These are phyloP conservation scores for Backusella westeae DNA, from an alignment of 192 early-diverging fungal genomes.

Conservation along the genomic window DNA sequence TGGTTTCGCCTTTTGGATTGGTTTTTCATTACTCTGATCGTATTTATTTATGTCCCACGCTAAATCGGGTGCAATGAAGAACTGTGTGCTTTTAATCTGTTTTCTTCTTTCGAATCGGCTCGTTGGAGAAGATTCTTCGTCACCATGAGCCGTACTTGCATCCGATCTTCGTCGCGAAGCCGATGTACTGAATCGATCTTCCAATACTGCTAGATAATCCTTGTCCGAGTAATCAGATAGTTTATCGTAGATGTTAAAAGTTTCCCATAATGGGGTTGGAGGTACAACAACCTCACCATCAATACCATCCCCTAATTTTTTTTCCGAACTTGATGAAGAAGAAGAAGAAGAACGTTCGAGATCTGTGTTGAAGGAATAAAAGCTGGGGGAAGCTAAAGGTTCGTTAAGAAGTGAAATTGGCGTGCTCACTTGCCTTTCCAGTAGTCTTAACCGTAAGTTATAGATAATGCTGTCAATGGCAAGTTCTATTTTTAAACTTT, in stretches of 20 bases:
- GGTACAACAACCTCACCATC: background rate
- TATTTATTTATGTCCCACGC: background rate
- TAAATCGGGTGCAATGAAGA: conserved; percentile 6
- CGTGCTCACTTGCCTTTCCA: background rate
- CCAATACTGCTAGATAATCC: background rate
- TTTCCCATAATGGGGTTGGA: background rate
- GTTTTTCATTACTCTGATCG: background rate
- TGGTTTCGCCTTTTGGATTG: background rate
- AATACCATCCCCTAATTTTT: background rate
- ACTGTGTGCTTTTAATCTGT: conserved; percentile 8
- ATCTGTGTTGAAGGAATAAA: background rate
- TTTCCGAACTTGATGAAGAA: background rate
- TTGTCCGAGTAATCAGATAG: background rate
- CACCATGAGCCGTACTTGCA: background rate
- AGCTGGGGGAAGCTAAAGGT: background rate
- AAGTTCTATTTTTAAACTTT: background rate
- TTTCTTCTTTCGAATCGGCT: conserved; percentile 8
- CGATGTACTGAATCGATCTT: background rate
- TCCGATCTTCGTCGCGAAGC: background rate
- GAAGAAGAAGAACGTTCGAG: background rate
- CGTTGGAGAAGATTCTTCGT: background rate
- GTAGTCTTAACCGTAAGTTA: background rate
- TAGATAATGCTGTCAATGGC: background rate
- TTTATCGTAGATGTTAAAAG: background rate
- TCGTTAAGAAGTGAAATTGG: background rate